A percentile compares a stretch with the other conserved stretches of the same genome.
phyloP scores from a whole-genome alignment of 768 basidiomycete species.

The Hygrophoropsis aurantiaca region DNA sequence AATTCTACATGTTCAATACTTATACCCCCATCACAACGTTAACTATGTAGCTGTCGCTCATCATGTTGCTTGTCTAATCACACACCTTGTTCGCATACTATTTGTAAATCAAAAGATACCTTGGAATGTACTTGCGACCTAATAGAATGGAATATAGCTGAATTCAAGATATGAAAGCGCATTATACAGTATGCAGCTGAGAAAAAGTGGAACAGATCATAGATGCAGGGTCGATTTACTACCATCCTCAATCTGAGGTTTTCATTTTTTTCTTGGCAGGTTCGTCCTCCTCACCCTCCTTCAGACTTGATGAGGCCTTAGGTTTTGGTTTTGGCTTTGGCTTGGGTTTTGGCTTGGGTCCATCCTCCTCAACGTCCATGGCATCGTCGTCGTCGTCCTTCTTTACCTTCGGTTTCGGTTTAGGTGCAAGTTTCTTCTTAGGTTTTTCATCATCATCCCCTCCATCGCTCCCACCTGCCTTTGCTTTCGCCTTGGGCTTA shows the following conservation, averaged over 20 bases:
- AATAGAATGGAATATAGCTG: too few species aligned
- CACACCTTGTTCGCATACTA: background rate
- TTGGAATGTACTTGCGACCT: too few species aligned
- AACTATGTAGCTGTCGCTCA: background rate
- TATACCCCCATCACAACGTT: too few species aligned
- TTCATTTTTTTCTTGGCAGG: conserved; percentile 80
- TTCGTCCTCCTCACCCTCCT: conserved; percentile 41
- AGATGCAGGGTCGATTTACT: too few species aligned
- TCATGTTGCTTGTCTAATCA: conserved; percentile 2
- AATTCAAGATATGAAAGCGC: too few species aligned
- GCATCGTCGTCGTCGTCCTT: conserved; percentile 43
- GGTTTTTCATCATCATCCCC: conserved; percentile 33
- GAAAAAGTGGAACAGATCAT: too few species aligned
- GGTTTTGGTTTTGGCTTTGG: conserved; percentile 43
- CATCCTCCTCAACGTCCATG: conserved; percentile 48
- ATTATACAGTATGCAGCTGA: too few species aligned
- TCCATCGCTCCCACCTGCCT: conserved; percentile 48
- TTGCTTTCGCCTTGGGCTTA: conserved; percentile 48
- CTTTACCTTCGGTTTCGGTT: conserved; percentile 37
- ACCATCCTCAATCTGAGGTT: conserved; percentile 40
- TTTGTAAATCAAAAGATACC: too few species aligned
- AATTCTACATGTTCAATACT: background rate
- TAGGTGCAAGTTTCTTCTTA: conserved; percentile 48
- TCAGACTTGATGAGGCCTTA: conserved; percentile 31
- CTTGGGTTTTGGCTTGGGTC: conserved; percentile 38